Evolutionary conservation across 495 filamentous ascomycete genomes (phyloP), one percentile per base, ranked within the genome.

Genomic region (Tuber microsphaerosporum): DNA sequence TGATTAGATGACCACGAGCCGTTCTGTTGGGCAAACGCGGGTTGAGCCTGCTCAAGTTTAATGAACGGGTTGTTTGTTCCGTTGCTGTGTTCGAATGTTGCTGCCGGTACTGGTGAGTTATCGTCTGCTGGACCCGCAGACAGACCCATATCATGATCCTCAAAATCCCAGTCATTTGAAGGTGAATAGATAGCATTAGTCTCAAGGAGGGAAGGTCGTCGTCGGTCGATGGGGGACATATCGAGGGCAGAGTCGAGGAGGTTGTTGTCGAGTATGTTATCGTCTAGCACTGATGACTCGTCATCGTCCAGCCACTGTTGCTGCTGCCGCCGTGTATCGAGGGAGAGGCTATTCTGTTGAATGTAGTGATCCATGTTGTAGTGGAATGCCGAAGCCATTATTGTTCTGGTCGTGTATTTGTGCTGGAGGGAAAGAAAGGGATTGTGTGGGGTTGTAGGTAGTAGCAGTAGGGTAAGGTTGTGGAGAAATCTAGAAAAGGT

Each of bases 261-360:
- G 78, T 81, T 85, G 82, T 86, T 86, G 83, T 94, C 92, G 77
- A 94, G 88, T 82, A 94, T 94, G 85, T 92, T 91, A 69, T 94
- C 92, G 85, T 96, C 93, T 78, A 96, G 86, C 84, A 94, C 91
- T 83, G 88, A 91, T 84, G 89, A 88, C 82, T 93, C 91, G 85
- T 94, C 92, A 75, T 94, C 92, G 77, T 94, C 92, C 77, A 91
- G 88, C 85, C 86, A 90, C 56, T 65, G 39, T 41, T 41, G 56
- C 56, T 65, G 56, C 26, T 31, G n/a, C 73, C 81, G 75, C 48
- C 81, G 77, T 75, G 74, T 79, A 71, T 83, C 81, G n/a, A 82
- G 75, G 41, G 81, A 82, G 51, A 83, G 76, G 42, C 61, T 78
- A 42, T 80, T 77, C 70, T 81, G 81, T 31, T 65, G 56, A 43